These are phyloP conservation scores for Linum usitatissimum DNA, from an alignment of 345 rosid genomes.

Conservation along the genomic window DNA sequence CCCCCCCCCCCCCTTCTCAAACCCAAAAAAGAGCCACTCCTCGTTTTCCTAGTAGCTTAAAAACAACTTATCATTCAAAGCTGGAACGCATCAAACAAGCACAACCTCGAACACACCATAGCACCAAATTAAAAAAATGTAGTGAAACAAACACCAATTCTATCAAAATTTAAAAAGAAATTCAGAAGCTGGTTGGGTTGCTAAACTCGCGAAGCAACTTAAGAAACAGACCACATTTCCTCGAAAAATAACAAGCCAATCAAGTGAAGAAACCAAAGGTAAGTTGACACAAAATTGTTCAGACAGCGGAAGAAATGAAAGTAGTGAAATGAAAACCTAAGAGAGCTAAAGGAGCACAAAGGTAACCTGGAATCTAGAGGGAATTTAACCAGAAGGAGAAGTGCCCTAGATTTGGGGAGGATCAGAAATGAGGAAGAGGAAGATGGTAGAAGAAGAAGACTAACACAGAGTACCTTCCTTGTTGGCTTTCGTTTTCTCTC, in stretches of 20 bases:
- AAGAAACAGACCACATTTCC: no score
- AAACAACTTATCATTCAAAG: background rate
- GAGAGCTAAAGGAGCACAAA: no score
- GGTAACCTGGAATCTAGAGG: background rate
- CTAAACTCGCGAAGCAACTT: no score
- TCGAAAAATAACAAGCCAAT: no score
- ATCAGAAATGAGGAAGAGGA: background rate
- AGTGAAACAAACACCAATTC: no score
- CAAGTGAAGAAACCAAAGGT: no score
- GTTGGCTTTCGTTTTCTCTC: background rate
- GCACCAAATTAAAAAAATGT: no score
- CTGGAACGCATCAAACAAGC: background rate
- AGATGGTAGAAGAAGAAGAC: background rate
- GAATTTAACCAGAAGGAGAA: background rate
- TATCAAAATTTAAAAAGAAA: no score
- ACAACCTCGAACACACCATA: background rate
- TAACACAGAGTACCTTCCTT: background rate
- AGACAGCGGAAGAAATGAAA: background rate
- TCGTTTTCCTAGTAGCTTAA: background rate
- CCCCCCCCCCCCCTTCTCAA: no score
- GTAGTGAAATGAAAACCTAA: background rate
- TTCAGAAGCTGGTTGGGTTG: no score
- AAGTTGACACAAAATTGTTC: background rate
- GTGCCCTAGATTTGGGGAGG: constrained; percentile 5
- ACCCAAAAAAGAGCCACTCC: background rate